Conservation (phyloP, 176 grass and related monocot genomes). For the Pontederia paniculata region DNA sequence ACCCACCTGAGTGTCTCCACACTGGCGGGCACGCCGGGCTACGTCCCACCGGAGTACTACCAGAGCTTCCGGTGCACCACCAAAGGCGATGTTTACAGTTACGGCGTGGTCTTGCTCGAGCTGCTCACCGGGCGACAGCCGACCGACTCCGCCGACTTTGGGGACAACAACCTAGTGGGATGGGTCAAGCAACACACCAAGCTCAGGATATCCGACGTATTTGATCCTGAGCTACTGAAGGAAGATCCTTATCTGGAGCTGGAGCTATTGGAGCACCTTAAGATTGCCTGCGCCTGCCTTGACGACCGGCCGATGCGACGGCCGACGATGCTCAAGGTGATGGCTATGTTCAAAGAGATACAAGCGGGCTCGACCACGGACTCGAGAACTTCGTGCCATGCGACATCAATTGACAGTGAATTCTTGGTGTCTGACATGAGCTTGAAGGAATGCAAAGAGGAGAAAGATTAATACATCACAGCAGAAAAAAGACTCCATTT, state of each 20-base stretch:
- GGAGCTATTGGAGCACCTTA: slow-evolving; percentile 85
- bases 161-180: slow-evolving; percentile 84
- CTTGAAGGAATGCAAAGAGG: slow-evolving; percentile 87
- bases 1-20: slow-evolving; percentile 92
- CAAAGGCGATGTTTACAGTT: slow-evolving; percentile 91
- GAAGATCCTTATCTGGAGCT: slow-evolving; percentile 52
- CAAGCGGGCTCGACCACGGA: slow-evolving; percentile 64
- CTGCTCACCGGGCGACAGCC: slow-evolving; percentile 69
- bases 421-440: slow-evolving; percentile 55
- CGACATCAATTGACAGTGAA: slow-evolving; percentile 22
- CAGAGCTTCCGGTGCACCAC: slow-evolving; percentile 93
- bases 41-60: slow-evolving; percentile 95
- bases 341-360: slow-evolving; percentile 98
- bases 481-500: not conserved
- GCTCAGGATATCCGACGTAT: slow-evolving; percentile 52
- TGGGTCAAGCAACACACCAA: slow-evolving; percentile 82
- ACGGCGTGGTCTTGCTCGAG: slow-evolving; percentile 88
- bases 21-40: slow-evolving; percentile 83
- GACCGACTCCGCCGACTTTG: slow-evolving; percentile 66
- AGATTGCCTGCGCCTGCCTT: slow-evolving; percentile 64
- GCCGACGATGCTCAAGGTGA: slow-evolving; percentile 90
- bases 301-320: slow-evolving; percentile 53
- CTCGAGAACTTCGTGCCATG: slow-evolving; percentile 28
- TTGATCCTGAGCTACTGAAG: slow-evolving; percentile 69
- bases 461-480: slow-evolving; percentile 36